These are phyloP conservation scores for Leishmania mexicana DNA, from an alignment of 208 protist genomes.

Conservation along the genomic window DNA sequence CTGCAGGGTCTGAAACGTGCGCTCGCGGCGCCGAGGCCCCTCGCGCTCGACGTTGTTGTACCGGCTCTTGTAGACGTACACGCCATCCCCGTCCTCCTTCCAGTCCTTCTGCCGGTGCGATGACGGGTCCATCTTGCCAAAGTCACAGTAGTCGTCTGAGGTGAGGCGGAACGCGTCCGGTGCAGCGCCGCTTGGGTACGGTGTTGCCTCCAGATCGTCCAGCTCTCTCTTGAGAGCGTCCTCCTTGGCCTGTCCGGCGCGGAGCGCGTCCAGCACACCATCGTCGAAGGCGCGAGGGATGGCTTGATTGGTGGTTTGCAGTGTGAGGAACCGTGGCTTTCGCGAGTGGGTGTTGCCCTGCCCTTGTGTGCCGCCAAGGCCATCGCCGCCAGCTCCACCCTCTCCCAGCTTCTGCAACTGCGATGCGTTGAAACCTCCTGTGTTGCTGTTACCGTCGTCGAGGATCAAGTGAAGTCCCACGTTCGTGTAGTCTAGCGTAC, in stretches of 20 bases:
- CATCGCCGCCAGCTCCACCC: slow-evolving; percentile 4
- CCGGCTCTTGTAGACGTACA: slow-evolving; percentile 84
- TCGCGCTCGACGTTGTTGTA: slow-evolving; percentile 89
- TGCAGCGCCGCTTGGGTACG: slow-evolving; percentile 37
- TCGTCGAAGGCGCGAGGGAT: slow-evolving; percentile 69
- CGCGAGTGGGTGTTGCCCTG: slow-evolving; percentile 7
- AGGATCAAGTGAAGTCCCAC: slow-evolving; percentile 67
- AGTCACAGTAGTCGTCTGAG: slow-evolving; percentile 90
- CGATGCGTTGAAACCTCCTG: slow-evolving; percentile 56
- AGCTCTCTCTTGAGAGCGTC: slow-evolving; percentile 37
- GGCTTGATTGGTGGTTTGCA: slow-evolving; percentile 61
- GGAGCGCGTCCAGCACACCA: slow-evolving; percentile 59
- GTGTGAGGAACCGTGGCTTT: slow-evolving; percentile 73
- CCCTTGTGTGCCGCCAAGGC: not conserved
- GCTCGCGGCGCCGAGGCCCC: slow-evolving; percentile 68
- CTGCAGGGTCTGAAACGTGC: slow-evolving; percentile 53
- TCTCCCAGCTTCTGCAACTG: slow-evolving; percentile 57
- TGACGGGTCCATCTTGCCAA: slow-evolving; percentile 70
- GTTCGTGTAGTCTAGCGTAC: slow-evolving; percentile 69
- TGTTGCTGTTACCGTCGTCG: slow-evolving; percentile 42
- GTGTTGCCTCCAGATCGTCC: slow-evolving; percentile 51
- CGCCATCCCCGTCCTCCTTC: slow-evolving; percentile 27
- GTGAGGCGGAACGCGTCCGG: slow-evolving; percentile 78
- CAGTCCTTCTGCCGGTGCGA: slow-evolving; percentile 67
- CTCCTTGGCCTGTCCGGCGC: slow-evolving; percentile 50